Evolutionary conservation across 208 protist genomes (phyloP).

Genomic region (Porcisia deanei): DNA sequence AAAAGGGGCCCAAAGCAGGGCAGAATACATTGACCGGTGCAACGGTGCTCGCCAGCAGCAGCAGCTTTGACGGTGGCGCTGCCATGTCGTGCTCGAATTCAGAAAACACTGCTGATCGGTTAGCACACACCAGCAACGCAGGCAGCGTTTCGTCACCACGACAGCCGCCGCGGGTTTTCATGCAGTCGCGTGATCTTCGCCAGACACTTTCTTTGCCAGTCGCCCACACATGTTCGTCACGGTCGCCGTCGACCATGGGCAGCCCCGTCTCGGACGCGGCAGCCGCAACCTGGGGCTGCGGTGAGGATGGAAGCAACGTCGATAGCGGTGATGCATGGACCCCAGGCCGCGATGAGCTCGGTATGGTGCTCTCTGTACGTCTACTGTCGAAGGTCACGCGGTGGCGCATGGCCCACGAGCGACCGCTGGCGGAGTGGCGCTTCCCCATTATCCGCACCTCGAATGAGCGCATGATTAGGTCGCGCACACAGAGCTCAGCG

Average conservation of each 20-base stretch:
- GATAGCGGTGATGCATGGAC: conserved; percentile 3
- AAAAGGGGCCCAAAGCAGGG: not conserved
- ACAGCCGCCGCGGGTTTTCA: not conserved
- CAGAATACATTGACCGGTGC: conserved; percentile 8
- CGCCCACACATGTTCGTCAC: conserved; percentile 19
- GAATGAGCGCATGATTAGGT: conserved; percentile 28
- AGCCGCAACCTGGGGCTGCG: conserved; percentile 3
- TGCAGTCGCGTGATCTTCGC: not conserved
- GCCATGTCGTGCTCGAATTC: not conserved
- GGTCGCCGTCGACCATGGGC: conserved; percentile 11
- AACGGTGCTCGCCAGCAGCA: not conserved
- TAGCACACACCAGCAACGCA: not conserved
- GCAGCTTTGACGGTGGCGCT: not conserved
- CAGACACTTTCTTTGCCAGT: not conserved
- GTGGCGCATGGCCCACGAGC: conserved; percentile 35
- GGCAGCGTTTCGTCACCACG: not conserved
- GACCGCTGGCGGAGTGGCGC: conserved; percentile 39
- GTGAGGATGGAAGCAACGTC: not conserved
- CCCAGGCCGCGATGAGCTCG: conserved; percentile 34
- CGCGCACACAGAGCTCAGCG: conserved; percentile 1
- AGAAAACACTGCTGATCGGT: conserved; percentile 1
- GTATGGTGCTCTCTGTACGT: conserved; percentile 37
- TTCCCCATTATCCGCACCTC: conserved; percentile 40
- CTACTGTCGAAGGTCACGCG: conserved; percentile 24
- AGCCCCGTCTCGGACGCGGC: conserved; percentile 16